Conservation (phyloP, 768 basidiomycete genomes). For the Russula ochroleuca region DNA sequence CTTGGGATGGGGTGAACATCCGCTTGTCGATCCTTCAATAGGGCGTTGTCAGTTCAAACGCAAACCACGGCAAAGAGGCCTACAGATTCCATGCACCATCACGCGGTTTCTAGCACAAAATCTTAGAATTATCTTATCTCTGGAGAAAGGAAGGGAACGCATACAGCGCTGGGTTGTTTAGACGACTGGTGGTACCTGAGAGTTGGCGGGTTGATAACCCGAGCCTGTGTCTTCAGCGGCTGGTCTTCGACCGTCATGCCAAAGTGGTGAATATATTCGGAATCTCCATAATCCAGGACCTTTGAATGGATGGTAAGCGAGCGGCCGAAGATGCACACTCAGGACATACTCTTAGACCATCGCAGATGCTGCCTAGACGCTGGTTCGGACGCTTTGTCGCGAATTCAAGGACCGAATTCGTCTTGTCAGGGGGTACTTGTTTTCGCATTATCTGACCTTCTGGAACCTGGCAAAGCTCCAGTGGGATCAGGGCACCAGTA, state of each 20-base stretch:
- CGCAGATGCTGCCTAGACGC: constrained; percentile 50
- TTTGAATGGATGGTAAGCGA: constrained; percentile 29
- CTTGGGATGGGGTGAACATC: constrained; percentile 53
- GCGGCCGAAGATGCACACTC: background rate
- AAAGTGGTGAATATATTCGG: constrained; percentile 63
- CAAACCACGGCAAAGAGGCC: constrained; percentile 18
- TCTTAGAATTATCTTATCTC: background rate
- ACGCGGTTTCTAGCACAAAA: constrained; percentile 44
- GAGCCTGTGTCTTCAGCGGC: constrained; percentile 56
- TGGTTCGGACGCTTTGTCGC: constrained; percentile 60
- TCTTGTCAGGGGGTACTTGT: constrained; percentile 64
- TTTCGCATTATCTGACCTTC: constrained; percentile 69
- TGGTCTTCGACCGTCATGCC: constrained; percentile 57
- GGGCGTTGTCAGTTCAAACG: background rate
- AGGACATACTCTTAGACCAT: constrained; percentile 47
- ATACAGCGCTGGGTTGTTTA: constrained; percentile 53
- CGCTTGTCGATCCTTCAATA: constrained; percentile 62
- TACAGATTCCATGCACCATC: constrained; percentile 82
- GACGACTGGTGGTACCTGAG: constrained; percentile 61
- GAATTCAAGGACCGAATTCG: constrained; percentile 58
- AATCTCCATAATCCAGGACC: constrained; percentile 44
- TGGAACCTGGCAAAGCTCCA: constrained; percentile 61
- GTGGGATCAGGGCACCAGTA: constrained; percentile 55
- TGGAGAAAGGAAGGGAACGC: constrained; percentile 29
- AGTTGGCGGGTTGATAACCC: constrained; percentile 59